Conservation (phyloP, 805 yeast species). For the Spathaspora hagerdaliae region DNA sequence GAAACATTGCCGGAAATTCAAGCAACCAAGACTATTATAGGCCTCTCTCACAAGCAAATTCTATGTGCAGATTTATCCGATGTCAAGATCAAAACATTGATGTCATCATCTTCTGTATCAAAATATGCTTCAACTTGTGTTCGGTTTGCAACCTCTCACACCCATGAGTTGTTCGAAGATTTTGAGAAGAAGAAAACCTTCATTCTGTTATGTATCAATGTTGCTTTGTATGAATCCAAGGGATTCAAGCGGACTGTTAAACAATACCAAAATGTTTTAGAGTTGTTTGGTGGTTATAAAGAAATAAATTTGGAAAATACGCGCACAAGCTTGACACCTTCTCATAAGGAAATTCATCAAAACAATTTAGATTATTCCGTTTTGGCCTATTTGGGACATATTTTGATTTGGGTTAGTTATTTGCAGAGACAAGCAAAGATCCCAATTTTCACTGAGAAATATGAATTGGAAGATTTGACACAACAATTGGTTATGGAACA, state of each 20-base stretch:
- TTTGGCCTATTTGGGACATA: slow-evolving; percentile 34
- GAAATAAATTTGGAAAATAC: slow-evolving; percentile 31
- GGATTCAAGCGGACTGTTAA: slow-evolving; percentile 28
- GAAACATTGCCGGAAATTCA: slow-evolving; percentile 27
- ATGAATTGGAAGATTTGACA: slow-evolving; percentile 14
- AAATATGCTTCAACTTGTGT: slow-evolving; percentile 26
- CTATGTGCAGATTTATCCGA: slow-evolving; percentile 27
- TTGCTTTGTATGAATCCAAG: slow-evolving; percentile 32
- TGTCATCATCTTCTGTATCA: slow-evolving; percentile 25
- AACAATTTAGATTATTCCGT: slow-evolving; percentile 36
- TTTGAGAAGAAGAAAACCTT: slow-evolving; percentile 17
- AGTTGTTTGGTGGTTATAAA: slow-evolving; percentile 23
- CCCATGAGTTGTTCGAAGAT: slow-evolving; percentile 21
- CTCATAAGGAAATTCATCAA: slow-evolving; percentile 29
- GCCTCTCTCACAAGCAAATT: slow-evolving; percentile 32
- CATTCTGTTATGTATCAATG: slow-evolving; percentile 26
- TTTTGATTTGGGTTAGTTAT: slow-evolving; percentile 33
- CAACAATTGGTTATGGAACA: slow-evolving; percentile 12
- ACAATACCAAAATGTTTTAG: slow-evolving; percentile 21
- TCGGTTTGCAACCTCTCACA: slow-evolving; percentile 19
- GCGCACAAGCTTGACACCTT: slow-evolving; percentile 28
- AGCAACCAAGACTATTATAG: slow-evolving; percentile 34
- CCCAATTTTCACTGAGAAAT: slow-evolving; percentile 13
- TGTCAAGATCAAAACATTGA: slow-evolving; percentile 34
- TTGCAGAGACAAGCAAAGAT: slow-evolving; percentile 15